Base-by-base conservation (phyloP, 2,329 filamentous ascomycete genomes). In the Fusarium ambrosium region DNA sequence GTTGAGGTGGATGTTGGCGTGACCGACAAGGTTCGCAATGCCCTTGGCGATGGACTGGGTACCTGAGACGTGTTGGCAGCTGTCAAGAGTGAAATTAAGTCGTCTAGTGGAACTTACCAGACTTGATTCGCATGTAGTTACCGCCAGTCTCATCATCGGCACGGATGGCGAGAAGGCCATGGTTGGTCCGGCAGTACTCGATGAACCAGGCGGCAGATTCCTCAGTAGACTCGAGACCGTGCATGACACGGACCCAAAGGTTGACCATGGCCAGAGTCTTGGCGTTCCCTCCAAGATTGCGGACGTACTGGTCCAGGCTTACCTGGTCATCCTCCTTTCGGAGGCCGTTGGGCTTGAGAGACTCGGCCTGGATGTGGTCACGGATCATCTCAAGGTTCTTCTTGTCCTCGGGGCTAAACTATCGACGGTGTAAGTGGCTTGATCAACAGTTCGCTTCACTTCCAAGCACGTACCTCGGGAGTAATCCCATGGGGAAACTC, bases 131-230 rank as follows among this genome's bases (percentile, higher is more conserved):
- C 66, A 82, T 64, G 43, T 84, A 81, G 45, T 84, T 81, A 0
- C 82, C 82, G 0, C 83, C 82, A 0, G 79, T 80, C 1, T 77
- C 72, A 29, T 84, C 80, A 29, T 84, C 83, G 0, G 82, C 81
- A 0, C 82, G 80, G 13, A 83, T 80, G 1, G 81, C 76, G 6
- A 84, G 65, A 5, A 84, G 77, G 0, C 83, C 82, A 2, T 73
- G 69, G 61, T 83, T 83, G 0, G 78, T 74, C 10, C 82, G 81
- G 56, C 83, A 85, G 70, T 84, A 84, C 62, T 84, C 82, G 24
- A 84, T 81, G 55, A 84, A 83, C 70, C 73, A 84, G 0, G 80
- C 81, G 0, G 82, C 83, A 0, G 81, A 83, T 45, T 83, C 79
- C 37, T 84, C 75, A 1, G 73, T 81, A 0, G 82, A 81, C 66